phyloP scores from a whole-genome alignment of 805 yeast genomes.

The Kazachstania taianensis region DNA sequence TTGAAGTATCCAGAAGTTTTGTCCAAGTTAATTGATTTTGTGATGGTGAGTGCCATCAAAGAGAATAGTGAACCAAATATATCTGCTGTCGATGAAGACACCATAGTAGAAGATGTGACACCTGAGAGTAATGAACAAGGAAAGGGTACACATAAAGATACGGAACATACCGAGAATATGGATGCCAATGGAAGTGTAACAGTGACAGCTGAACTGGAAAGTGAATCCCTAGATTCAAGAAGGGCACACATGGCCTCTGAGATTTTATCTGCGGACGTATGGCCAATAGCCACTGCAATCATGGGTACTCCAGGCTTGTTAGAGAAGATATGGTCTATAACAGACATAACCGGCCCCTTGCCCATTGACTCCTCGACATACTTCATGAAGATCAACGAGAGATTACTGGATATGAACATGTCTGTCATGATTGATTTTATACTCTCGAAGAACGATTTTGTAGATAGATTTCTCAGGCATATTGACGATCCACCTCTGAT shows the following conservation, averaged over 20 bases:
- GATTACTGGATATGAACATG: conserved; percentile 78
- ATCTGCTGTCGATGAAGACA: conserved; percentile 1
- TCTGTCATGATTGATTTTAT: conserved; percentile 68
- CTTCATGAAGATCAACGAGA: conserved; percentile 87
- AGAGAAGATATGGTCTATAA: conserved; percentile 65
- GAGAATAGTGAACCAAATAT: not conserved
- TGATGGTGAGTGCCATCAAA: conserved; percentile 32
- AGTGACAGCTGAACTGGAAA: conserved; percentile 29
- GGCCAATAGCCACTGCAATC: conserved; percentile 87
- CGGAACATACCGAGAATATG: conserved; percentile 6
- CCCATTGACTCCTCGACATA: conserved; percentile 74
- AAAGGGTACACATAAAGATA: conserved; percentile 6
- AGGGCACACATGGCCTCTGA: conserved; percentile 75
- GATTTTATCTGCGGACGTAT: conserved; percentile 80
- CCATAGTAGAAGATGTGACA: conserved; percentile 6
- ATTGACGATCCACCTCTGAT: conserved; percentile 88
- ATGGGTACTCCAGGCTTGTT: conserved; percentile 63
- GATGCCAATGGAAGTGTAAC: conserved; percentile 27
- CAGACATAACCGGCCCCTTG: conserved; percentile 57
- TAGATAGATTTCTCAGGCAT: conserved; percentile 71
- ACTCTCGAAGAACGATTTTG: conserved; percentile 56
- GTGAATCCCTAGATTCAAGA: conserved; percentile 31
- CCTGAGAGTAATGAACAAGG: not conserved
- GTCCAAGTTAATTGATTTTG: conserved; percentile 54
- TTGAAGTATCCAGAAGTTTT: conserved; percentile 71